phyloP scores from a whole-genome alignment of 2,329 filamentous ascomycete species.

The Talaromyces sp. region DNA sequence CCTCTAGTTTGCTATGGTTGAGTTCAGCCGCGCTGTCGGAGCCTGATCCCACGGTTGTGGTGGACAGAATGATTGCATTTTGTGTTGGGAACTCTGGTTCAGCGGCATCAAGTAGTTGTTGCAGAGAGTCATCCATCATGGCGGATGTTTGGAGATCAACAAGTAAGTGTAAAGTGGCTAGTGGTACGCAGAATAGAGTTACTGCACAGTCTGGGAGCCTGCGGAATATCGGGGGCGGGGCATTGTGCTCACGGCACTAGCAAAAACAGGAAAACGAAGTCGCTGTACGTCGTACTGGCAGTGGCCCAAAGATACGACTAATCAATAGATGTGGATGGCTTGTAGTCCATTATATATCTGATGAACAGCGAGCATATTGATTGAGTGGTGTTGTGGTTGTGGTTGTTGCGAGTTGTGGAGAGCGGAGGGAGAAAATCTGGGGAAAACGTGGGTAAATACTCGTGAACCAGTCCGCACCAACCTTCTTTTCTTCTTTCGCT shows the following conservation, averaged over 20 bases:
- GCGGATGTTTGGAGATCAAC: background rate
- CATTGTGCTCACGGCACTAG: background rate
- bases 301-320: background rate
- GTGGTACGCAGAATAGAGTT: background rate
- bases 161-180: background rate
- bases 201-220: background rate
- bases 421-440: slow-evolving; percentile 18
- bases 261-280: background rate
- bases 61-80: slow-evolving; percentile 15
- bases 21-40: slow-evolving; percentile 19
- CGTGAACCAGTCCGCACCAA: background rate
- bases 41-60: slow-evolving; percentile 16
- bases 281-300: background rate
- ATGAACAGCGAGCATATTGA: background rate
- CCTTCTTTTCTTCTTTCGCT: background rate
- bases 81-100: slow-evolving; percentile 21
- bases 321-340: background rate
- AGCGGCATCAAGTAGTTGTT: slow-evolving; percentile 21
- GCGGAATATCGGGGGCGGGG: slow-evolving; percentile 19
- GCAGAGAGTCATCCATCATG: slow-evolving; percentile 22
- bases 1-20: slow-evolving; percentile 16
- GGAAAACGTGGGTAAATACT: slow-evolving; percentile 20
- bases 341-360: background rate
- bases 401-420: background rate
- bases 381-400: background rate